phyloP scores from a whole-genome alignment of 257 asterid species.

The Rehmannia glutinosa region DNA sequence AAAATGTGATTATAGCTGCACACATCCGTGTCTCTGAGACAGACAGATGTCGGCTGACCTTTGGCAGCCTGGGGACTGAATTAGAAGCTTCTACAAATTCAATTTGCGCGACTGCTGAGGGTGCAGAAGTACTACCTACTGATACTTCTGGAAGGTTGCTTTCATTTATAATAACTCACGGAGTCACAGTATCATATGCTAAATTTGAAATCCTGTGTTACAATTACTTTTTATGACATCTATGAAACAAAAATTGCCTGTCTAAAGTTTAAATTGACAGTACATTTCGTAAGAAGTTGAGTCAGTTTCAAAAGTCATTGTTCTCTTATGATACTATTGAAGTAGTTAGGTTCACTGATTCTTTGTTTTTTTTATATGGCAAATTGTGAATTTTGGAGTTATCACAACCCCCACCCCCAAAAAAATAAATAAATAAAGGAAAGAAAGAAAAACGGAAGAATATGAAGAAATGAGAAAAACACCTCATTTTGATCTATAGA shows the following conservation, averaged over 20 bases:
- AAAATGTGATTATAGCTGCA: slow-evolving; percentile 87
- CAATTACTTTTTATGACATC: not conserved
- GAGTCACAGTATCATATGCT: not conserved
- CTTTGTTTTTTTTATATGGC: not conserved
- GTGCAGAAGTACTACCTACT: slow-evolving; percentile 39
- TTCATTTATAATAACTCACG: slow-evolving; percentile 12
- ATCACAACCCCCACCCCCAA: not conserved
- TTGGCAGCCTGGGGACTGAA: slow-evolving; percentile 82
- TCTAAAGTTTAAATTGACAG: not conserved
- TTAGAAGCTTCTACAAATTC: slow-evolving; percentile 37
- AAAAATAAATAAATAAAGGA: not conserved
- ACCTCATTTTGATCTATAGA: not conserved
- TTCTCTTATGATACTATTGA: not conserved
- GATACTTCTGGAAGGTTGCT: slow-evolving; percentile 59
- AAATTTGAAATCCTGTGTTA: not conserved
- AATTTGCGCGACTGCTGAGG: slow-evolving; percentile 26
- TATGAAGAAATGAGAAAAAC: not conserved
- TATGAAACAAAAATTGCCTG: not conserved
- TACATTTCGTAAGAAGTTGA: not conserved
- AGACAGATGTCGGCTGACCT: slow-evolving; percentile 73
- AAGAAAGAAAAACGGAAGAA: not conserved
- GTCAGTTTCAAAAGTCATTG: not conserved
- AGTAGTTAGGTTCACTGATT: not conserved
- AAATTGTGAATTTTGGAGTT: not conserved
- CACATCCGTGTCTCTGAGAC: slow-evolving; percentile 88